Evolutionary conservation across 352 stramenopile species (phyloP).

Genomic region (Pythium monospermum): DNA sequence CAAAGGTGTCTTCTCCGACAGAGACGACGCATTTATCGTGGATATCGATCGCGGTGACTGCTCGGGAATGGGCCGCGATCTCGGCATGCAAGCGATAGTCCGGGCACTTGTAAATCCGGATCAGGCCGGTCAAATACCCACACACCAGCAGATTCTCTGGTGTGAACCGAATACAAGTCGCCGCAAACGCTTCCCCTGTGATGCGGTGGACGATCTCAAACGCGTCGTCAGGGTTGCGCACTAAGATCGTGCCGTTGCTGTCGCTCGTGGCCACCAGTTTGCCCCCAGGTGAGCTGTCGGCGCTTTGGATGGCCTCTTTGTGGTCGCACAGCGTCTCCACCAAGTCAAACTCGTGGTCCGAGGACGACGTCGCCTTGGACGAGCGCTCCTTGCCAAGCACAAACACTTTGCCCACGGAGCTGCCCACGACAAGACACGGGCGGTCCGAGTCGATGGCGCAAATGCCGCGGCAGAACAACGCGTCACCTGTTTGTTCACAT

Average conservation of each 20-base stretch:
- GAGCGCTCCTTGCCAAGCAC: constrained; percentile 49
- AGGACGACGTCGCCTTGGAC: constrained; percentile 34
- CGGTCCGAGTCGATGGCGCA: constrained; percentile 45
- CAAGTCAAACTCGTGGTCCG: constrained; percentile 51
- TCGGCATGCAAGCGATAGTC: constrained; percentile 51
- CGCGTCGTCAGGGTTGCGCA: constrained; percentile 42
- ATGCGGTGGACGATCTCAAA: constrained; percentile 68
- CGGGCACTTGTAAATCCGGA: constrained; percentile 53
- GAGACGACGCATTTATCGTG: constrained; percentile 47
- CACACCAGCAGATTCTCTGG: constrained; percentile 46
- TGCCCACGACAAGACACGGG: constrained; percentile 43
- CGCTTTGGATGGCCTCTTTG: constrained; percentile 48
- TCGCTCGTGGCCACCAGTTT: constrained; percentile 52
- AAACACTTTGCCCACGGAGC: constrained; percentile 52
- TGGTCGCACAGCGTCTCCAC: constrained; percentile 52
- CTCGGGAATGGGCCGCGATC: constrained; percentile 62
- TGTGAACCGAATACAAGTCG: constrained; percentile 51
- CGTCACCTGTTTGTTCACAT: constrained; percentile 32
- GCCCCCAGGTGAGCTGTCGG: constrained; percentile 40
- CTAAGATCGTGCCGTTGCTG: constrained; percentile 48
- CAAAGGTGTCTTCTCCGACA: constrained; percentile 71
- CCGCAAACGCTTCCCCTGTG: constrained; percentile 32
- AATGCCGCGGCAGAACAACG: constrained; percentile 60
- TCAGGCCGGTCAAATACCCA: constrained; percentile 50
- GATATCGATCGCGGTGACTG: constrained; percentile 57